Conservation (phyloP, 768 basidiomycete species). For the Psilocybe cubensis region DNA sequence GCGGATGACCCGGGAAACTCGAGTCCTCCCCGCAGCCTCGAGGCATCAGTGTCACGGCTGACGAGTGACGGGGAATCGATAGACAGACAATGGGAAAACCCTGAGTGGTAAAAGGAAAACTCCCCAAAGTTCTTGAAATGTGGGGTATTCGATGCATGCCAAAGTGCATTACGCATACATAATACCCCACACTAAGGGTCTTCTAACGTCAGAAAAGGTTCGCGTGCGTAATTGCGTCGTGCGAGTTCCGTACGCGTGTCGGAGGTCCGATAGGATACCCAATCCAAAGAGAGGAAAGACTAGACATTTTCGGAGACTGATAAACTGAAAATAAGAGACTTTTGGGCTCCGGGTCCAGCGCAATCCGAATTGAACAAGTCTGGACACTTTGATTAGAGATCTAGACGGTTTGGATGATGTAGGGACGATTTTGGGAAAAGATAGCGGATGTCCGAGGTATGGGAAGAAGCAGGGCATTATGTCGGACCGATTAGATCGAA, state of each 20-base stretch:
- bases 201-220: background rate
- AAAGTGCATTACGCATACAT: background rate
- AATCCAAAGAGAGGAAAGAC: background rate
- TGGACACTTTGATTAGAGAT: background rate
- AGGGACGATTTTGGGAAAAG: background rate
- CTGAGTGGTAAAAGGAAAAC: too few species aligned
- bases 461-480: background rate
- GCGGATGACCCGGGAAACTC: slow-evolving; percentile 10
- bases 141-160: background rate
- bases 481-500: background rate
- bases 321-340: background rate
- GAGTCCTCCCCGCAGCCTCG: slow-evolving; percentile 1
- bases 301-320: background rate
- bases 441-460: background rate
- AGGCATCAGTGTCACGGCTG: background rate
- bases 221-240: background rate
- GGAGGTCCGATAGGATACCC: background rate
- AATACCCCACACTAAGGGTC: background rate
- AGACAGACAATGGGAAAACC: background rate
- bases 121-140: background rate
- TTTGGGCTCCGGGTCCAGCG: background rate
- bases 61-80: background rate
- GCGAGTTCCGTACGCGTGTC: background rate
- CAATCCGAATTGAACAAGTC: background rate
- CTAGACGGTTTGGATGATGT: background rate